Evolutionary conservation across 225 moss, liverwort and hornwort genomes (phyloP).

Genomic region (Marchantia paleacea): DNA sequence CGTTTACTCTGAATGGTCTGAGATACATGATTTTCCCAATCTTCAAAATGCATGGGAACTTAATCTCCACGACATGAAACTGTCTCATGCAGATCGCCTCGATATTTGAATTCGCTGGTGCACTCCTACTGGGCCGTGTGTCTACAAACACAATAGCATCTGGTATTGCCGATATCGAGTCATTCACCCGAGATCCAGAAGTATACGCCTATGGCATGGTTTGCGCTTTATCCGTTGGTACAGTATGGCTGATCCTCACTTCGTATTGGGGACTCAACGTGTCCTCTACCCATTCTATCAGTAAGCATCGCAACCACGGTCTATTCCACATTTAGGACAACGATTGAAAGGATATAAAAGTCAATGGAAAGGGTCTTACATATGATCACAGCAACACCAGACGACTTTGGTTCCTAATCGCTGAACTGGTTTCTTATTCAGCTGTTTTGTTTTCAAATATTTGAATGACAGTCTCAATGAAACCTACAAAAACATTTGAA

Average conservation of each 20-base stretch:
- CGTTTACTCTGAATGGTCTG: too few relatives aligned
- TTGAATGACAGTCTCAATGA: too few relatives aligned
- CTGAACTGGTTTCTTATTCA: background rate
- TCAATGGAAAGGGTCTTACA: too few relatives aligned
- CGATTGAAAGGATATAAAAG: too few relatives aligned
- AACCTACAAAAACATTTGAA: background rate
- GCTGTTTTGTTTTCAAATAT: too few relatives aligned
- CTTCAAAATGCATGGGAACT: too few relatives aligned
- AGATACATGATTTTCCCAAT: too few relatives aligned
- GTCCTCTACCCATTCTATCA: conserved; percentile 56
- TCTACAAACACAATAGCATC: conserved; percentile 62
- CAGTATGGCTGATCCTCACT: conserved; percentile 55
- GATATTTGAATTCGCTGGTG: conserved; percentile 63
- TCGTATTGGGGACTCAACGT: conserved; percentile 63
- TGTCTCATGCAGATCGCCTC: conserved; percentile 49
- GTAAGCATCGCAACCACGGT: conserved; percentile 29
- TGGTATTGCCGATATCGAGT: conserved; percentile 54
- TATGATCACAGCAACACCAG: background rate
- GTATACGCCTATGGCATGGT: conserved; percentile 75
- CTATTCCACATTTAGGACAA: too few relatives aligned
- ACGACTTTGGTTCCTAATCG: background rate
- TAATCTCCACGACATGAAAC: background rate
- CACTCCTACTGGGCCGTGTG: conserved; percentile 59
- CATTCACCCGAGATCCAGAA: conserved; percentile 52
- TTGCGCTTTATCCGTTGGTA: conserved; percentile 59